phyloP scores from a whole-genome alignment of 106 monocot genomes.

The Apostasia shenzhenica region DNA sequence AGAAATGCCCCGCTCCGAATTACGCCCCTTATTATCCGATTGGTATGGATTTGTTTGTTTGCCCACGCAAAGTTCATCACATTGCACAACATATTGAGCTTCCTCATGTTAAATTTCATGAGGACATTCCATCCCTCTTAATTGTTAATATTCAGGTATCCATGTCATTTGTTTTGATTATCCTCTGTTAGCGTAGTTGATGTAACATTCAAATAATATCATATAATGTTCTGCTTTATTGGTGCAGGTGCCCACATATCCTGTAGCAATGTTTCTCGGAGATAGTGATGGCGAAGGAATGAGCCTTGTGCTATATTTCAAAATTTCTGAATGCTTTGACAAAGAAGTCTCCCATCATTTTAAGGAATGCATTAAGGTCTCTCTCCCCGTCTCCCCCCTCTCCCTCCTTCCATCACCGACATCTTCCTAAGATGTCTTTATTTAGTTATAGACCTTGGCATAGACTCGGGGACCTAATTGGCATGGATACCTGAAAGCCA shows the following conservation, averaged over 20 bases:
- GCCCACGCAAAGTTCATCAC: slow-evolving; percentile 54
- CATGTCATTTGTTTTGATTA: not conserved
- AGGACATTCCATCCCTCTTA: slow-evolving; percentile 74
- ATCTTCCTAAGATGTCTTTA: not conserved
- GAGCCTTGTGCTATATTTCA: slow-evolving; percentile 82
- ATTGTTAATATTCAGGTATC: slow-evolving; percentile 93
- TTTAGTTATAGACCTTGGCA: not conserved
- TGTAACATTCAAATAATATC: not conserved
- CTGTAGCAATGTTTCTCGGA: slow-evolving; percentile 81
- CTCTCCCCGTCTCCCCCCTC: not conserved
- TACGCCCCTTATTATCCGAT: slow-evolving; percentile 62
- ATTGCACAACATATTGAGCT: slow-evolving; percentile 80
- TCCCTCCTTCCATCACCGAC: too few species aligned
- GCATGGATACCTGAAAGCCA: not conserved
- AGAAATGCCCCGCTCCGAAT: slow-evolving; percentile 46
- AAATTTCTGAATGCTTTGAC: slow-evolving; percentile 70
- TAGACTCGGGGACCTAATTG: not conserved
- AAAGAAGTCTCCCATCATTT: slow-evolving; percentile 60
- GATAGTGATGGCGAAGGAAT: slow-evolving; percentile 89
- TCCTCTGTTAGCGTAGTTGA: too few species aligned
- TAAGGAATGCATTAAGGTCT: slow-evolving; percentile 71
- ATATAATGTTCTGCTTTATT: slow-evolving; percentile 7
- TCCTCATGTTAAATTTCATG: slow-evolving; percentile 59
- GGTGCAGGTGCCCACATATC: slow-evolving; percentile 81
- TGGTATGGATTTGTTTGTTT: slow-evolving; percentile 52